phyloP scores from a whole-genome alignment of 202 grass and related monocot genomes.

The Dendrocalamus latiflorus region DNA sequence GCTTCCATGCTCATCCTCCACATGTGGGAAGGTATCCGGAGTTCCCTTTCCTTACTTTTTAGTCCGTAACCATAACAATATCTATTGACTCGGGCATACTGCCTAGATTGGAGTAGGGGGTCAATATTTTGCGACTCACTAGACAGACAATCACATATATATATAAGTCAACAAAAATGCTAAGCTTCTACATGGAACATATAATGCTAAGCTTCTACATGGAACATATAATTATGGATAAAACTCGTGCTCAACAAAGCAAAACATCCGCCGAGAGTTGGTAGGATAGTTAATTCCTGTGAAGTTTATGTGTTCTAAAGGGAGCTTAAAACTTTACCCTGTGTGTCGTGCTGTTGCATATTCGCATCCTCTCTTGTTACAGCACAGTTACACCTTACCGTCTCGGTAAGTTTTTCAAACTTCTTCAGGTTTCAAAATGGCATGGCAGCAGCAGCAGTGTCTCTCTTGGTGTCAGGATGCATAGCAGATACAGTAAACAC shows the following conservation, averaged over 20 bases:
- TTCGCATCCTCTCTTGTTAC: not conserved
- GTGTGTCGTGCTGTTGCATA: not conserved
- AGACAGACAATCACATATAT: not conserved
- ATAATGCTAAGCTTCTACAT: too few species aligned
- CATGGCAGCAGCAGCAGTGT: slow-evolving; percentile 7
- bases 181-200: too few species aligned
- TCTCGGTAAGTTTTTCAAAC: not conserved
- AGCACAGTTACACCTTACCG: not conserved
- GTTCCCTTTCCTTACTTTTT: too few species aligned
- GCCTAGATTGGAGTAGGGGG: slow-evolving; percentile 2
- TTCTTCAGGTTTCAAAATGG: not conserved
- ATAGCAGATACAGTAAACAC: slow-evolving; percentile 1
- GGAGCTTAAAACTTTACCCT: not conserved
- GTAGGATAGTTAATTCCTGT: too few species aligned
- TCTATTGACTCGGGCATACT: not conserved
- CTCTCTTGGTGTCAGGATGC: not conserved
- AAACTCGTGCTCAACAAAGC: too few species aligned
- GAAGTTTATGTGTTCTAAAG: not conserved
- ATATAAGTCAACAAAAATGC: not conserved
- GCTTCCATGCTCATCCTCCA: too few species aligned
- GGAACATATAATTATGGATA: too few species aligned
- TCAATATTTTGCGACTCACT: not conserved
- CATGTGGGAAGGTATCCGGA: too few species aligned
- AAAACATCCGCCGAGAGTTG: too few species aligned
- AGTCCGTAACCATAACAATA: too few species aligned